A percentile compares a stretch with the other conserved stretches of the same genome.
phyloP scores from a whole-genome alignment of 805 yeast genomes.

The Isabelozyma heimii region DNA sequence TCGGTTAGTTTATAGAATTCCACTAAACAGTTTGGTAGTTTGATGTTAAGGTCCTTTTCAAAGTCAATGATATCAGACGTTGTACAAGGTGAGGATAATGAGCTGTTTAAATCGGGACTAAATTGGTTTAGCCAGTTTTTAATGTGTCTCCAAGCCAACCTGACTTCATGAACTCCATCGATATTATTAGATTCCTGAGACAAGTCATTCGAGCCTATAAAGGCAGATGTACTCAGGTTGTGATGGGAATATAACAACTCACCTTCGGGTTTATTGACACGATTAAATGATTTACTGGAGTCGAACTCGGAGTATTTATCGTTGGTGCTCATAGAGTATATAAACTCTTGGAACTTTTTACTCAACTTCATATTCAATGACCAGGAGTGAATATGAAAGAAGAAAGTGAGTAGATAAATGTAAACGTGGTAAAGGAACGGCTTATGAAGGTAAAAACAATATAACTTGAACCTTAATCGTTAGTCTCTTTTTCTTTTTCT shows the following conservation, averaged over 20 bases:
- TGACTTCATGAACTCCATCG: slow-evolving; percentile 72
- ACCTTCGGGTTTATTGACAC: slow-evolving; percentile 40
- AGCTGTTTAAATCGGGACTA: slow-evolving; percentile 78
- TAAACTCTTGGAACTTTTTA: slow-evolving; percentile 53
- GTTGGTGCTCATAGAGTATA: slow-evolving; percentile 62
- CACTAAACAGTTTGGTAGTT: slow-evolving; percentile 76
- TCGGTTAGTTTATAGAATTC: slow-evolving; percentile 82
- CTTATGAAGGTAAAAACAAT: neutral
- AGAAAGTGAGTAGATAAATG: no score
- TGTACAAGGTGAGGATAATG: slow-evolving; percentile 78
- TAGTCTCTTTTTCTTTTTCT: neutral
- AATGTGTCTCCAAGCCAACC: slow-evolving; percentile 85
- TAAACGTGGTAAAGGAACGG: no score
- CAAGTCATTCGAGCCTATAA: slow-evolving; percentile 15
- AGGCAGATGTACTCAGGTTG: slow-evolving; percentile 18
- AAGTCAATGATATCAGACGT: slow-evolving; percentile 75
- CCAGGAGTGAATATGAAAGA: neutral
- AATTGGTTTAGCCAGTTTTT: slow-evolving; percentile 78
- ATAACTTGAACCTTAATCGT: neutral
- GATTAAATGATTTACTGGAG: slow-evolving; percentile 43
- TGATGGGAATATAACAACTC: slow-evolving; percentile 30
- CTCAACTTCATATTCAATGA: slow-evolving; percentile 14
- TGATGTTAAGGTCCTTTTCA: slow-evolving; percentile 74
- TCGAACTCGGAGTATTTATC: slow-evolving; percentile 72
- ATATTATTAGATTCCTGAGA: slow-evolving; percentile 32